A percentile compares a stretch with the other conserved stretches of the same genome.
These are phyloP conservation scores for Debaryomyces sp. DNA, from an alignment of 1,139 yeast genomes.

Conservation along the genomic window DNA sequence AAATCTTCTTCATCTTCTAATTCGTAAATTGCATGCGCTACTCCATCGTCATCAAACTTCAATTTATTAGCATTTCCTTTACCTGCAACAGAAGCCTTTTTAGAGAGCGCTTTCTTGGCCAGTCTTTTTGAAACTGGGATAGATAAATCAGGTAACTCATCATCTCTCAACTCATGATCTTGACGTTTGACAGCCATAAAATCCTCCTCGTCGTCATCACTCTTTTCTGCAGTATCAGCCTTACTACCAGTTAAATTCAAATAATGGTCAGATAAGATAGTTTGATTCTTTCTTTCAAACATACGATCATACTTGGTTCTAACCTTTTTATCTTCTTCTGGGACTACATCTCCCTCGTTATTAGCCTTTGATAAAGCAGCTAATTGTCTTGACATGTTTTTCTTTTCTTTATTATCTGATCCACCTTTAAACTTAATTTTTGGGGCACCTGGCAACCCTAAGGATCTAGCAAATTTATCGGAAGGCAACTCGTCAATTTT, in stretches of 20 bases:
- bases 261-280: conserved; percentile 87
- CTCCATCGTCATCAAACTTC: conserved; percentile 92
- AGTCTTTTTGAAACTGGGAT: conserved; percentile 81
- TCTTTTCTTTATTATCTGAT: conserved; percentile 62
- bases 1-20: conserved; percentile 90
- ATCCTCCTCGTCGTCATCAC: conserved; percentile 54
- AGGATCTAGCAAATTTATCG: conserved; percentile 81
- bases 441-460: conserved; percentile 97
- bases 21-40: conserved; percentile 88
- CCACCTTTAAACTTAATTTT: conserved; percentile 71
- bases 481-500: conserved; percentile 74
- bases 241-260: conserved; percentile 61
- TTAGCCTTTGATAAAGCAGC: conserved; percentile 58
- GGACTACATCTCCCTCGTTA: conserved; percentile 64
- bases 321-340: conserved; percentile 44
- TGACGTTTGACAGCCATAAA: conserved; percentile 79
- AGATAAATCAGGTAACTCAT: conserved; percentile 60
- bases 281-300: conserved; percentile 95
- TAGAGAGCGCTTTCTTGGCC: conserved; percentile 85
- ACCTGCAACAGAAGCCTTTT: conserved; percentile 69
- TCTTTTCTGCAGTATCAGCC: conserved; percentile 28
- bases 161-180: conserved; percentile 70
- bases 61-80: conserved; percentile 77
- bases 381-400: conserved; percentile 79
- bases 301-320: conserved; percentile 92